A percentile compares a stretch with the other conserved stretches of the same genome.
These are phyloP conservation scores for Phytophthora pisi DNA, from an alignment of 352 stramenopile genomes.

Conservation along the genomic window DNA sequence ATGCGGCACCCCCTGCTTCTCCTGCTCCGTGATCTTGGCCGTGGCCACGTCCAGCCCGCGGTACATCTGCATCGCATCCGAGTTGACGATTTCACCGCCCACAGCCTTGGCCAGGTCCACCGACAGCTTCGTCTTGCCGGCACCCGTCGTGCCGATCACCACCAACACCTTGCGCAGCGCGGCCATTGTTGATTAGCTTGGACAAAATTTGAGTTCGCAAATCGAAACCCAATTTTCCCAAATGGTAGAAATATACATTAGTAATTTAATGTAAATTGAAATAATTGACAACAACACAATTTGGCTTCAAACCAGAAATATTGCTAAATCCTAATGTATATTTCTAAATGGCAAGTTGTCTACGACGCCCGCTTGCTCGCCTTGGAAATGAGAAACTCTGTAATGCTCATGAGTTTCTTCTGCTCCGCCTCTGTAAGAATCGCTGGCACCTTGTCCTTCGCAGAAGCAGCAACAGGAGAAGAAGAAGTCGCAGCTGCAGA, in stretches of 20 bases:
- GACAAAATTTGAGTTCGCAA: too few species aligned
- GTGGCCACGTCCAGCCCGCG: constrained; percentile 88
- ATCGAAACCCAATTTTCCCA: too few species aligned
- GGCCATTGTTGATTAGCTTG: constrained; percentile 18
- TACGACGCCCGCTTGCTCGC: constrained; percentile 53
- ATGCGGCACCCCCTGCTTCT: constrained; percentile 90
- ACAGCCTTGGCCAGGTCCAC: constrained; percentile 91
- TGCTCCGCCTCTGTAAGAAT: constrained; percentile 34
- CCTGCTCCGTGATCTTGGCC: constrained; percentile 85
- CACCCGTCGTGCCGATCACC: constrained; percentile 91
- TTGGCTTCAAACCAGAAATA: too few species aligned
- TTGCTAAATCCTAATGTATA: background rate
- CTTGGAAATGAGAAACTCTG: constrained; percentile 64
- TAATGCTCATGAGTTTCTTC: constrained; percentile 63
- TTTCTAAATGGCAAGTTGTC: background rate
- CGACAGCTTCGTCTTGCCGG: constrained; percentile 93
- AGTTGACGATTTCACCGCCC: constrained; percentile 92
- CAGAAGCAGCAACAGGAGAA: too few species aligned
- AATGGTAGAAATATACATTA: too few species aligned
- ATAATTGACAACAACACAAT: too few species aligned
- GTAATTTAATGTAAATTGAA: too few species aligned
- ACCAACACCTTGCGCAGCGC: constrained; percentile 84
- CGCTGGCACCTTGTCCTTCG: background rate
- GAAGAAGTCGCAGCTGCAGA: background rate
- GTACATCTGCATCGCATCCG: constrained; percentile 94